Evolutionary conservation across 129 eudicot species (phyloP).

Genomic region (Arctium lappa): DNA sequence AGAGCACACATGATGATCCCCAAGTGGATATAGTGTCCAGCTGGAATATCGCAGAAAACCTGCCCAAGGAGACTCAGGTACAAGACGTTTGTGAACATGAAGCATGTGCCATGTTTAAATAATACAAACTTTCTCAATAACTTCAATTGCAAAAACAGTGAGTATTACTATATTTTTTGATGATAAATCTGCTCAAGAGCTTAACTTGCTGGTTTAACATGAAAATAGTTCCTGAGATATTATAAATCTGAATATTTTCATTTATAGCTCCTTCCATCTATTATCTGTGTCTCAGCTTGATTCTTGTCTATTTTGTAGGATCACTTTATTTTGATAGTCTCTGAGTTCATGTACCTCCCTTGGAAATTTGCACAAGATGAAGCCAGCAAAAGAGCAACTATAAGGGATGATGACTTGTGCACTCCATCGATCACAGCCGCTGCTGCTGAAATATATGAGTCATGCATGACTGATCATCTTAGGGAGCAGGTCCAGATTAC

Average conservation of each 20-base stretch:
- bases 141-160: not conserved
- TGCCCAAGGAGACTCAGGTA: constrained; percentile 80
- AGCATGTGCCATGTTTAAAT: not conserved
- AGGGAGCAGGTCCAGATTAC: constrained; percentile 56
- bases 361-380: constrained; percentile 80
- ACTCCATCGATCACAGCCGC: constrained; percentile 94
- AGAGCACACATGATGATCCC: constrained; percentile 33
- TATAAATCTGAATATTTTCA: not conserved
- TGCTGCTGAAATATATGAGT: constrained; percentile 73
- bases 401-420: constrained; percentile 58
- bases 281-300: not conserved
- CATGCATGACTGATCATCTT: constrained; percentile 55
- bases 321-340: constrained; percentile 65
- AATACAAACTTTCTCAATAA: not conserved
- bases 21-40: constrained; percentile 68
- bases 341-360: constrained; percentile 80
- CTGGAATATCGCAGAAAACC: constrained; percentile 85
- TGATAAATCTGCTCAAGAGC: not conserved
- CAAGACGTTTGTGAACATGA: constrained; percentile 2
- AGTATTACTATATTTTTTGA: not conserved
- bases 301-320: constrained; percentile 47
- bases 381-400: constrained; percentile 41
- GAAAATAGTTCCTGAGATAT: not conserved
- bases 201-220: not conserved
- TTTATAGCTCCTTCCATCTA: not conserved